phyloP scores from a whole-genome alignment of 2,329 filamentous ascomycete species.

The Zymoseptoria tritici region DNA sequence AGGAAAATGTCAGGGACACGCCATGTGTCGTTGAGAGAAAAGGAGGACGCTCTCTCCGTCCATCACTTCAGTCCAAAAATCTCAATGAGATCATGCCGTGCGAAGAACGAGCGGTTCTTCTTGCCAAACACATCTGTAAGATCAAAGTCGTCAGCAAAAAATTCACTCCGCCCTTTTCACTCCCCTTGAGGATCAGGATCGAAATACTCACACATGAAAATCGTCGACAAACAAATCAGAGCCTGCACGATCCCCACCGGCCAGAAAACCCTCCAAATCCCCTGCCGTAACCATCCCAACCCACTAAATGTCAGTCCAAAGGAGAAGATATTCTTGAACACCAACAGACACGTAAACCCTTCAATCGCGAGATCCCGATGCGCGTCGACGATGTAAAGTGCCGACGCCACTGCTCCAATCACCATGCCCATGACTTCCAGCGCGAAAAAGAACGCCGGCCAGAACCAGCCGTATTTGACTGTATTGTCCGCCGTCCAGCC shows the following conservation, averaged over 20 bases:
- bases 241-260: slow-evolving; percentile 70
- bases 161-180: too few species aligned
- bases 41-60: neutral
- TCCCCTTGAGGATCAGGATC: too few species aligned
- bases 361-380: slow-evolving; percentile 82
- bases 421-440: slow-evolving; percentile 87
- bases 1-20: neutral
- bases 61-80: slow-evolving; percentile 8
- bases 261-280: slow-evolving; percentile 61
- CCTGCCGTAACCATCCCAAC: slow-evolving; percentile 69
- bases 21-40: neutral
- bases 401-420: slow-evolving; percentile 76
- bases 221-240: slow-evolving; percentile 62
- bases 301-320: slow-evolving; percentile 78
- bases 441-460: slow-evolving; percentile 74
- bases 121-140: slow-evolving; percentile 68
- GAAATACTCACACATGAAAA: slow-evolving; percentile 66
- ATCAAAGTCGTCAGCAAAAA: neutral
- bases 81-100: slow-evolving; percentile 62
- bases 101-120: slow-evolving; percentile 64
- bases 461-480: slow-evolving; percentile 59
- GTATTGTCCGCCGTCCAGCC: slow-evolving; percentile 62
- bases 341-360: slow-evolving; percentile 78
- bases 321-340: slow-evolving; percentile 93
- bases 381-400: slow-evolving; percentile 85